Conservation (phyloP, 2,329 filamentous ascomycete species). For the Diplodia sapinea region DNA sequence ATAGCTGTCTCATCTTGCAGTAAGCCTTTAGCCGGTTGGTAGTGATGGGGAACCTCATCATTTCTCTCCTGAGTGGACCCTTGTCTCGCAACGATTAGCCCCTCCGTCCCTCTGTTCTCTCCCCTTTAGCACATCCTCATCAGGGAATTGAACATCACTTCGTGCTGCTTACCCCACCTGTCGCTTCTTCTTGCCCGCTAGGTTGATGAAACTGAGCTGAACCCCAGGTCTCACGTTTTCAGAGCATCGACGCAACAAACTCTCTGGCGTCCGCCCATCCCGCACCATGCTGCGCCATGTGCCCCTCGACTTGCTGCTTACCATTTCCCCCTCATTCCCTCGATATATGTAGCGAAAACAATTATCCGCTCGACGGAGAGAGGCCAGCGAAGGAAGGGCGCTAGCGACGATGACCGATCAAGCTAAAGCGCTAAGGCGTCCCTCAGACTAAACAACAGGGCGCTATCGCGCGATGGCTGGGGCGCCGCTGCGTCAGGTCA, state of each 20-base stretch:
- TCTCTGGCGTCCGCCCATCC: slow-evolving; percentile 12
- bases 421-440: not conserved
- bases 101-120: not conserved
- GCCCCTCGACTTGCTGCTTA: not conserved
- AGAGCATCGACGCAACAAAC: slow-evolving; percentile 10
- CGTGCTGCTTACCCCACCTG: not conserved
- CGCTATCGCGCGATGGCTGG: not conserved
- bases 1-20: slow-evolving; percentile 7
- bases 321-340: not conserved
- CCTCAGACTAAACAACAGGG: not conserved
- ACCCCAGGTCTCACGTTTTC: slow-evolving; percentile 8
- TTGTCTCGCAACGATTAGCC: not conserved
- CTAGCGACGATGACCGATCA: not conserved
- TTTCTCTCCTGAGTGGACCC: slow-evolving; percentile 3
- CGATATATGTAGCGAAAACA: not conserved
- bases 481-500: not conserved
- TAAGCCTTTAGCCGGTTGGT: not conserved
- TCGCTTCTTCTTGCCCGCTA: not conserved
- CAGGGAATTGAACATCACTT: not conserved
- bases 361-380: not conserved
- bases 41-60: not conserved
- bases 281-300: slow-evolving; percentile 2
- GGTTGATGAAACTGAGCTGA: not conserved
- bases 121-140: too few species aligned
- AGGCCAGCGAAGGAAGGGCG: not conserved